Base-by-base conservation (phyloP, 2,329 filamentous ascomycete species). In the Aspergillus thermomutatus region DNA sequence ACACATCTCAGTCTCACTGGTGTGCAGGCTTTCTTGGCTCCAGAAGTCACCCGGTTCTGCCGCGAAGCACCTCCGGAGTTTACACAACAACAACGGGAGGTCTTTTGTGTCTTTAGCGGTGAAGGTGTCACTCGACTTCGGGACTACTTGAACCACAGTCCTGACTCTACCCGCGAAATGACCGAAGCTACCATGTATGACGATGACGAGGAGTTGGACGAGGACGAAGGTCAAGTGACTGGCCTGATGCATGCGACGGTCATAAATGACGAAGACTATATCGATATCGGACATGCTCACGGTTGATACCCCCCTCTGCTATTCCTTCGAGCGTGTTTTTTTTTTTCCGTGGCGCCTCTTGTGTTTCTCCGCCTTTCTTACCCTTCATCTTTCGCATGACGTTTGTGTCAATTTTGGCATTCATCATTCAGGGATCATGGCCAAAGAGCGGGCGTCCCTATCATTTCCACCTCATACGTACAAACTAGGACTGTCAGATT, bases 101-200 rank as follows among this genome's bases (percentile, higher is more conserved):
- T 97, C 7, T 99, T 99, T 72, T 99, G 94, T 69, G 94, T 99
- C 53, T 99, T 99, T 74, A 97, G 92, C 1, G 93, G 94, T 5
- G 83, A 85, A 26, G 92, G 92, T 54, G 93, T 99, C 1, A 79
- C 80, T 45, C 84, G 85, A 43, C 84, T 99, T 26, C 88, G 93
- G 45, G 83, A 87, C 27, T 90, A 92, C 69, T 81, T 99, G 41
- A 95, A 92, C 50, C 64, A 60, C 11, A 62, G 74, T 76, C 10
- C 71, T 75, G 41, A 58, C 64, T 27, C 56, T 65, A 46, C 65
- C 60, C 69, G 64, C 40, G 70, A 72, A 40, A 64, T 68, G 58
- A 69, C 66, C 10, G 74, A 76, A 58, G 72, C 71, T 46, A 76
- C 75, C 34, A 77, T 77, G 72, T 77, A 75, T 61, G 74, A 77